A percentile compares a stretch with the other conserved stretches of the same genome.
phyloP scores from a whole-genome alignment of 2,329 filamentous ascomycete species.

The Pestalotiopsis sp. region DNA sequence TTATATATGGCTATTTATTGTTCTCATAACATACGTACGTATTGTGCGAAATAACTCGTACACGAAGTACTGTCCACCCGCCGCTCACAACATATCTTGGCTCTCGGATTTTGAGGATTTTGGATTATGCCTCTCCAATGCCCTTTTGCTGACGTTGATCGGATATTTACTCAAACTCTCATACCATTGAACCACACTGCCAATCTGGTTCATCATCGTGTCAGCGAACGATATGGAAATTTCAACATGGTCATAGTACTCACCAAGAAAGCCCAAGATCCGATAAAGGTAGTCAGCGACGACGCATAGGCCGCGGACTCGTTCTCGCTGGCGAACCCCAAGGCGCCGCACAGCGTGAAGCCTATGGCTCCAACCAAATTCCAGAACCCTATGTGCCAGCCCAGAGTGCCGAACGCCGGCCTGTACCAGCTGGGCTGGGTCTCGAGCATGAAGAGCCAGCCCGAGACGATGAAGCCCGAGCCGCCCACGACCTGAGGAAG shows the following conservation, averaged over 20 bases:
- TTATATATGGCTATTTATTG: background rate
- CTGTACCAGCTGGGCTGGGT: slow-evolving; percentile 66
- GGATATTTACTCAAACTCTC: slow-evolving; percentile 50
- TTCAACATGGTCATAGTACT: slow-evolving; percentile 13
- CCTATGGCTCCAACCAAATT: slow-evolving; percentile 66
- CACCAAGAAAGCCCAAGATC: slow-evolving; percentile 51
- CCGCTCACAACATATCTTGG: background rate
- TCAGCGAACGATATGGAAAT: background rate
- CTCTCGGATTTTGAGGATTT: background rate
- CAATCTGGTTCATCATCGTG: slow-evolving; percentile 32
- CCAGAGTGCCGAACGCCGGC: slow-evolving; percentile 57
- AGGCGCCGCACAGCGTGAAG: slow-evolving; percentile 63
- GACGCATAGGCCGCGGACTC: slow-evolving; percentile 46
- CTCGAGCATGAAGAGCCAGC: slow-evolving; percentile 66
- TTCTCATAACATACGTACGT: background rate
- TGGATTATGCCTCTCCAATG: background rate
- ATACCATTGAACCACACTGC: slow-evolving; percentile 50
- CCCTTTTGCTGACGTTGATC: slow-evolving; percentile 24
- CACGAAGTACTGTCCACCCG: too few species aligned
- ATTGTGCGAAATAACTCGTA: too few species aligned
- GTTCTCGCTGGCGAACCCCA: slow-evolving; percentile 49
- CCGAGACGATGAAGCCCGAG: slow-evolving; percentile 60
- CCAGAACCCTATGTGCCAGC: slow-evolving; percentile 70
- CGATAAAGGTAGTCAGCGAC: slow-evolving; percentile 51
- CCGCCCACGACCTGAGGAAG: slow-evolving; percentile 65